Evolutionary conservation across 352 stramenopile genomes (phyloP), one percentile per base, ranked within the genome.

Genomic region (Thalassiosira livingstoniorum): DNA sequence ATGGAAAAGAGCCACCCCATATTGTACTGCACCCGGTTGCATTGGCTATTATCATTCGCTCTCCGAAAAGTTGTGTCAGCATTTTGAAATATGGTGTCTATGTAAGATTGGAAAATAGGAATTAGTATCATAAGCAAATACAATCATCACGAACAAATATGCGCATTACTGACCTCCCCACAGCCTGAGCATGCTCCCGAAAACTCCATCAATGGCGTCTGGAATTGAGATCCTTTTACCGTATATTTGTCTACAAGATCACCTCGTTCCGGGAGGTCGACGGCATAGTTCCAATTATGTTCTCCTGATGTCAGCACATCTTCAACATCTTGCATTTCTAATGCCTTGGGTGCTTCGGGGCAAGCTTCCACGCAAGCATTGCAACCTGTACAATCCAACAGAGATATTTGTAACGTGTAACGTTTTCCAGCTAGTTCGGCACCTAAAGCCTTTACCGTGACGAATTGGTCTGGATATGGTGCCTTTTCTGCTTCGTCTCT

Each of bases 11-110:
- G 31, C 87, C 89, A 53, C 89, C 89, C 89, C 89, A 93, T 55
- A 93, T 91, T 15, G 82, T 87, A 13, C 35, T 78, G 53, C 86
- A 93, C 1, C 87, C 89, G 53, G 90, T 95, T 15, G 90, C 86
- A 87, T 95, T 93, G 0, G 90, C 90, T 65, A 95, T 91, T 10
- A 95, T 78, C 81, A 95, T 92, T 2, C 90, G 83, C 57, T 94
- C 88, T 39, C 90, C 90, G 76, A 95, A 95, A 27, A 95, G 74
- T 58, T 95, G 90, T 4, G 85, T 92, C 39, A 94, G 58, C 66
- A 95, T 85, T 57, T 92, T 91, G 57, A 93, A 89, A 61, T 90
- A 91, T 27, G 86, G 87, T 4, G 87, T 92, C 60, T 65, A 27
- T 23, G 54, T 62, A n/a, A n/a, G n/a, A n/a, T 21, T 10, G 23